Base-by-base conservation (phyloP, 495 filamentous ascomycete genomes). In the Jackrogersella multiformis region DNA sequence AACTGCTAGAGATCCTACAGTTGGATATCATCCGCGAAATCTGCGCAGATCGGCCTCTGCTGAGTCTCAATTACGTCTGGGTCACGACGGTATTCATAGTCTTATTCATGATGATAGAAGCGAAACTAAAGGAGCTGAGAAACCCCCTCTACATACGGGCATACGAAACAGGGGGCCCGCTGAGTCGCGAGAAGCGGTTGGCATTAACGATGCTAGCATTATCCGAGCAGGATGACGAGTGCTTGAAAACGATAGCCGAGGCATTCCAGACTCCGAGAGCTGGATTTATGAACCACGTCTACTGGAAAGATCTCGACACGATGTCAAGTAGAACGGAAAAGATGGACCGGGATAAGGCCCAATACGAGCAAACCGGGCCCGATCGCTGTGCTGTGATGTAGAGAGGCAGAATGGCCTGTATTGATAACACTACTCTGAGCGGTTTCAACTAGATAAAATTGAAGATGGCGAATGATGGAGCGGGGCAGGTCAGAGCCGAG, bases 61-160 rank as follows among this genome's bases (percentile, higher is more conserved):
- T 72, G 4, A 69, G 72, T 36, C 24, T 78, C 10, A 79, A 77
- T 58, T 76, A 69, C 34, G 32, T 70, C 28, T 70, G 26, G 53
- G 52, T 73, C 13, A 73, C 73, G 60, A 46, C 34, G 5, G n/a
- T 23, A 18, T 71, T 74, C 42, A 59, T 75, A 61, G 35, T 57
- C 13, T 38, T 52, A 9, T 74, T 77, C 46, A 9, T 32, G 1
- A 26, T 81, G 79, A 77, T 88, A 20, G 86, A 87, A 68, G 80
- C 83, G 57, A 82, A 86, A 70, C 77, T 89, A 41, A 72, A 80
- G 23, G 83, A 81, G 61, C 76, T 92, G 3, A 38, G 61, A 15
- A 71, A 77, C 59, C 55, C 65, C 51, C 15, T 73, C n/a, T 76
- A 72, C 28, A 35, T 71, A 32, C 51, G 39, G 20, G 70, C 62